These are phyloP conservation scores for Musa troglodytarum DNA, from an alignment of 176 grass and related monocot species.

Conservation along the genomic window DNA sequence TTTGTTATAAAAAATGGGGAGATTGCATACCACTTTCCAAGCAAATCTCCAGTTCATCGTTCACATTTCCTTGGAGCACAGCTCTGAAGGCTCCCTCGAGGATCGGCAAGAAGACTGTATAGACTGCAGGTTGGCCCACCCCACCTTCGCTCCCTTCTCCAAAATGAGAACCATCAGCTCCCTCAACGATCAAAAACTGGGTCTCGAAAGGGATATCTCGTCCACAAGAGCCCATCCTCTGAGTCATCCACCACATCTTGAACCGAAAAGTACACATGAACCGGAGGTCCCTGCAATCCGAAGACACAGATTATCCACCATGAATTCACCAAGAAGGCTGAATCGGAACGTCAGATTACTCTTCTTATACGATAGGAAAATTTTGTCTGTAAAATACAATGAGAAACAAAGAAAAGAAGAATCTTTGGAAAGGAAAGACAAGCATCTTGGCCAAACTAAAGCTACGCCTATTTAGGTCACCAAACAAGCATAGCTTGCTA, in stretches of 20 bases:
- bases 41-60: constrained; percentile 73
- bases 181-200: constrained; percentile 65
- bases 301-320: background rate
- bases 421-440: background rate
- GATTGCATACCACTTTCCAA: constrained; percentile 52
- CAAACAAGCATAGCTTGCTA: too few relatives aligned
- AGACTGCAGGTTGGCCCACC: constrained; percentile 28
- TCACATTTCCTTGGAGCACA: constrained; percentile 61
- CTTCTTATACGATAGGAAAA: too few relatives aligned
- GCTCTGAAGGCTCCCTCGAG: constrained; percentile 66
- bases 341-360: too few relatives aligned
- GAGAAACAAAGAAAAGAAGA: too few relatives aligned
- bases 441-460: too few relatives aligned
- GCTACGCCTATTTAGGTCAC: too few relatives aligned
- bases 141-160: constrained; percentile 9
- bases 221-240: constrained; percentile 62
- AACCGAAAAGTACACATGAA: constrained; percentile 87
- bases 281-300: constrained; percentile 32
- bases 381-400: too few relatives aligned
- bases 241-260: constrained; percentile 95
- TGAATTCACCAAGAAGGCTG: background rate
- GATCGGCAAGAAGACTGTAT: constrained; percentile 65
- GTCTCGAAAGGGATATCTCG: constrained; percentile 63
- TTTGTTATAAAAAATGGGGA: background rate
- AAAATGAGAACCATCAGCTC: background rate